These are phyloP conservation scores for Phytomonas francai DNA, from an alignment of 208 protist genomes.

Conservation along the genomic window DNA sequence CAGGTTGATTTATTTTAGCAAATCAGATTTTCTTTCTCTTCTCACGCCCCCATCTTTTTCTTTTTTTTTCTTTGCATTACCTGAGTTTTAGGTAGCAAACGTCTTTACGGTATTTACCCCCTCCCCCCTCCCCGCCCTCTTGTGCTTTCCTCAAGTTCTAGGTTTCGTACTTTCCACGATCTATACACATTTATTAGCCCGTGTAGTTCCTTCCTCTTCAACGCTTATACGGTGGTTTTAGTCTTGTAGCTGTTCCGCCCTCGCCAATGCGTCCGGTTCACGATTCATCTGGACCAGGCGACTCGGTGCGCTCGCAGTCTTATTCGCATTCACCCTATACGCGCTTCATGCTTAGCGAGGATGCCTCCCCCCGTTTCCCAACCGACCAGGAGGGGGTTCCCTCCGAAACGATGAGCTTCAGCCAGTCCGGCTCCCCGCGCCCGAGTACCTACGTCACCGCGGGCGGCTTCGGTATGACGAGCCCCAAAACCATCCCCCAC, in stretches of 20 bases:
- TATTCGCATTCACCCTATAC: conserved; percentile 35
- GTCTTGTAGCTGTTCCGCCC: background rate
- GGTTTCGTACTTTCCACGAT: background rate
- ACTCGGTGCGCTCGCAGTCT: conserved; percentile 1
- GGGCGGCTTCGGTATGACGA: background rate
- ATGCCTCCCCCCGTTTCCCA: conserved; percentile 6
- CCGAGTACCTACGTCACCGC: background rate
- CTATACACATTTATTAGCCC: background rate
- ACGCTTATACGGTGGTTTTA: background rate
- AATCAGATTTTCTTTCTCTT: conserved; percentile 2
- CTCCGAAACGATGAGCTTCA: background rate
- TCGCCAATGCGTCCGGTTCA: background rate
- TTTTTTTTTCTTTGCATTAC: conserved; percentile 2
- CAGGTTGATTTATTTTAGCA: background rate
- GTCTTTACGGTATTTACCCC: no score
- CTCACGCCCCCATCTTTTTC: conserved; percentile 1
- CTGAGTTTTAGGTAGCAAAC: background rate
- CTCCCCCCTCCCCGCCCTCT: no score
- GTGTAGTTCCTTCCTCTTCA: background rate
- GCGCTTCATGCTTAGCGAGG: conserved; percentile 16
- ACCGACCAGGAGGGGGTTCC: background rate
- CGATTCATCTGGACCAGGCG: background rate
- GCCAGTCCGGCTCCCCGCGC: background rate
- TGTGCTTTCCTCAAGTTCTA: conserved; percentile 1
- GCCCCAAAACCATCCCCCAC: background rate